phyloP scores from a whole-genome alignment of 108 stramenopile genomes.

The Cyclotella choctawhatcheeana region DNA sequence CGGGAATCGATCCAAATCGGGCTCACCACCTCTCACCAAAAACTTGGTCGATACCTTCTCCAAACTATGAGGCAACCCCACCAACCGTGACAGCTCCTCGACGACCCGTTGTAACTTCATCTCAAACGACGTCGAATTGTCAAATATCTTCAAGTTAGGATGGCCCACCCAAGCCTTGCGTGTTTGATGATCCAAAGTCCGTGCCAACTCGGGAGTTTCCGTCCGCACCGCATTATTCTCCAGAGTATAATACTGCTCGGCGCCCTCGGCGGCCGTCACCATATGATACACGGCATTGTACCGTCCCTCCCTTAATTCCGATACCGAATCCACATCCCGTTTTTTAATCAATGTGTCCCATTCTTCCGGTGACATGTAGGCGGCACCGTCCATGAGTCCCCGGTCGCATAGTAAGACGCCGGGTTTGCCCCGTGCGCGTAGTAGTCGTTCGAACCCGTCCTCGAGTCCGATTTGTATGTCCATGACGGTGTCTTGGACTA shows the following conservation, averaged over 20 bases:
- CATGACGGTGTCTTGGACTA: conserved; percentile 88
- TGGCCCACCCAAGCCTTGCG: conserved; percentile 88
- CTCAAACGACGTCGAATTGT: conserved; percentile 89
- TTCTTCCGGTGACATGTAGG: conserved; percentile 78
- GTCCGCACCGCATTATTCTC: conserved; percentile 91
- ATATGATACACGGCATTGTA: conserved; percentile 96
- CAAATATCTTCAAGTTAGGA: conserved; percentile 71
- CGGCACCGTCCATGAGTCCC: conserved; percentile 93
- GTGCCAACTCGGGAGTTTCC: conserved; percentile 86
- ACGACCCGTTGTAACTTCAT: conserved; percentile 82
- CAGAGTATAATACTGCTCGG: conserved; percentile 82
- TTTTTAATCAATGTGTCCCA: conserved; percentile 66
- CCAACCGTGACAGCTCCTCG: conserved; percentile 64
- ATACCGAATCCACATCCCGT: conserved; percentile 54
- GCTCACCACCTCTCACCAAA: conserved; percentile 58
- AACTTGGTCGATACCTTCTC: conserved; percentile 74
- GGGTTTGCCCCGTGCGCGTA: conserved; percentile 80
- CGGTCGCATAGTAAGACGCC: conserved; percentile 93
- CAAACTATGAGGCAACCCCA: conserved; percentile 77
- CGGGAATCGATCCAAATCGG: conserved; percentile 63
- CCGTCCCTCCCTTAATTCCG: conserved; percentile 79
- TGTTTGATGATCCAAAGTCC: conserved; percentile 72
- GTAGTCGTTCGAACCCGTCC: conserved; percentile 81
- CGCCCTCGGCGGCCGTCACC: conserved; percentile 94
- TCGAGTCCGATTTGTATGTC: conserved; percentile 86